These are phyloP conservation scores for Hypsizygus ulmarius DNA, from an alignment of 1,284 basidiomycete species.

Conservation along the genomic window DNA sequence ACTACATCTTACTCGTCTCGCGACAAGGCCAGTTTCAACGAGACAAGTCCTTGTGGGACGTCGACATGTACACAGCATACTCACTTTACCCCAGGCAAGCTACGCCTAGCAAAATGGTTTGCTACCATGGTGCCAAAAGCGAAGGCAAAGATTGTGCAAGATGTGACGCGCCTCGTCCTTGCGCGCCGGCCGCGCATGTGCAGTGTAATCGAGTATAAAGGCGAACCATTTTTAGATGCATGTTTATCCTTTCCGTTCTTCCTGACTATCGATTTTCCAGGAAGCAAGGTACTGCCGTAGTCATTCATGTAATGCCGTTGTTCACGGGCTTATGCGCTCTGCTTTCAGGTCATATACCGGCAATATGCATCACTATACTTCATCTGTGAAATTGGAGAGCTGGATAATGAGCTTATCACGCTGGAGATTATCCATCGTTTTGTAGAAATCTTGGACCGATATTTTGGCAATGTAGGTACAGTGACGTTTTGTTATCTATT, in stretches of 20 bases:
- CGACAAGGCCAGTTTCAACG: slow-evolving; percentile 69
- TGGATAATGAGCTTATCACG: slow-evolving; percentile 92
- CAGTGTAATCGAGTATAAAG: slow-evolving; percentile 99
- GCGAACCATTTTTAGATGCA: slow-evolving; percentile 40
- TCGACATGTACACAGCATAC: not conserved
- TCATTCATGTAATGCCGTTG: too few species aligned
- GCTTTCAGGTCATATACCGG: slow-evolving; percentile 87
- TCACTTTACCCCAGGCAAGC: slow-evolving; percentile 69
- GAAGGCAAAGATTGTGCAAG: slow-evolving; percentile 98
- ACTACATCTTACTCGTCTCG: slow-evolving; percentile 90
- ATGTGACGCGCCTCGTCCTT: slow-evolving; percentile 97
- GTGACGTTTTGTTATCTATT: slow-evolving; percentile 12
- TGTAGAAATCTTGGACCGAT: slow-evolving; percentile 95
- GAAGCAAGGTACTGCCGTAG: slow-evolving; percentile 19
- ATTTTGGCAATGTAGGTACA: slow-evolving; percentile 98
- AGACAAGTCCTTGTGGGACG: not conserved
- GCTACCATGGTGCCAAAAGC: slow-evolving; percentile 90
- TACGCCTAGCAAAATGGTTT: slow-evolving; percentile 98
- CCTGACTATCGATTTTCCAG: slow-evolving; percentile 4
- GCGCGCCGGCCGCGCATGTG: slow-evolving; percentile 97
- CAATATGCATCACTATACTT: slow-evolving; percentile 99
- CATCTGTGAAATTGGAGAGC: slow-evolving; percentile 85
- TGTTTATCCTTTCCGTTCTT: not conserved
- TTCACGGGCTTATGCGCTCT: too few species aligned
- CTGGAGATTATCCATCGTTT: slow-evolving; percentile 98